Evolutionary conservation across 805 yeast species (phyloP).

Genomic region (Hanseniaspora mollemarum): DNA sequence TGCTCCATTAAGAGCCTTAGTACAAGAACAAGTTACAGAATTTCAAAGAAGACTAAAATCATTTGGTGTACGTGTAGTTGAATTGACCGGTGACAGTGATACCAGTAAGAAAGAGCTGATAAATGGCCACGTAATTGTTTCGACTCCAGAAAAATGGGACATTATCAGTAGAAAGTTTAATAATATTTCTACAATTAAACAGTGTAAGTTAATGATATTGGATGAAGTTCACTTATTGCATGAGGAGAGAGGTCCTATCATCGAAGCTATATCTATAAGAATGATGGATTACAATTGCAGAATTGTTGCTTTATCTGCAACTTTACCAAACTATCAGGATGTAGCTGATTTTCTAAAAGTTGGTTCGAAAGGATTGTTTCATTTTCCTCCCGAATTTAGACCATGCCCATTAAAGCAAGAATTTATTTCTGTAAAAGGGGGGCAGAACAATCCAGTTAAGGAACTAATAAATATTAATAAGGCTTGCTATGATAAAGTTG

Average conservation of each 20-base stretch:
- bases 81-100: constrained; percentile 81
- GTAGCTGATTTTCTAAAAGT: constrained; percentile 75
- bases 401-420: constrained; percentile 90
- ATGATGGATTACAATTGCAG: constrained; percentile 47
- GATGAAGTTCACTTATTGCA: constrained; percentile 91
- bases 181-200: constrained; percentile 51
- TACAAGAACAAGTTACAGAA: constrained; percentile 87
- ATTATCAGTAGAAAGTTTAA: constrained; percentile 74
- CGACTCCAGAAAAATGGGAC: constrained; percentile 98
- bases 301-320: constrained; percentile 80
- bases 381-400: constrained; percentile 70
- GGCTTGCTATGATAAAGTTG: constrained; percentile 71
- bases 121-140: constrained; percentile 71
- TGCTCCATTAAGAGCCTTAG: constrained; percentile 90
- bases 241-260: constrained; percentile 89
- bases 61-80: constrained; percentile 64
- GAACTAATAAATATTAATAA: constrained; percentile 75
- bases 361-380: constrained; percentile 53
- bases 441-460: constrained; percentile 42
- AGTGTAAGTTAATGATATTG: constrained; percentile 62
- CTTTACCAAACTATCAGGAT: constrained; percentile 78
- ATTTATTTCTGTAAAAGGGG: constrained; percentile 67
- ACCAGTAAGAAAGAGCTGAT: constrained; percentile 63
- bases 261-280: constrained; percentile 79
- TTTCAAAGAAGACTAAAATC: constrained; percentile 56